Conservation (phyloP, 345 rosid genomes). For the Leavenworthia alabamica region DNA sequence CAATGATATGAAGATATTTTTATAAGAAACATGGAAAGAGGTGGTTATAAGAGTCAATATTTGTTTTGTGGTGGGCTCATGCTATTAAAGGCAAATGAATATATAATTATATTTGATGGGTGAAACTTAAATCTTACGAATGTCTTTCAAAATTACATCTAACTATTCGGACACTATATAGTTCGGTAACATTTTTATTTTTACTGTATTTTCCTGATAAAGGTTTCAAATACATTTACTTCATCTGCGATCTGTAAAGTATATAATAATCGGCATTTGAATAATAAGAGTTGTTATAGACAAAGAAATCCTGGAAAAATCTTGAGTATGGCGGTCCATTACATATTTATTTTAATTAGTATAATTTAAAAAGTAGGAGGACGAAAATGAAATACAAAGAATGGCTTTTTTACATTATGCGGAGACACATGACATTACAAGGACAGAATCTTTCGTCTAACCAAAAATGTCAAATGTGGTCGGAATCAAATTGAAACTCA, state of each 20-base stretch:
- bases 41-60: conserved; percentile 21
- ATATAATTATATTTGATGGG: not conserved
- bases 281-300: not conserved
- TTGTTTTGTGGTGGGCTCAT: conserved; percentile 23
- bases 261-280: not conserved
- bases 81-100: conserved; percentile 4
- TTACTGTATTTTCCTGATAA: not conserved
- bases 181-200: not conserved
- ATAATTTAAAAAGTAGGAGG: not conserved
- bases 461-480: conserved; percentile 49
- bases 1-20: conserved; percentile 5
- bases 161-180: not conserved
- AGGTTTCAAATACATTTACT: too few species aligned
- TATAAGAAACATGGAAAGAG: conserved; percentile 20
- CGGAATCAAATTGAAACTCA: conserved; percentile 68
- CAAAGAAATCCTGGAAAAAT: not conserved
- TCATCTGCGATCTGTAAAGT: not conserved
- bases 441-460: conserved; percentile 20
- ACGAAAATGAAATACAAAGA: not conserved
- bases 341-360: not conserved
- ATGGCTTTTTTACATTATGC: conserved; percentile 14
- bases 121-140: not conserved
- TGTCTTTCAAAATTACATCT: not conserved
- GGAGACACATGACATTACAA: conserved; percentile 6
- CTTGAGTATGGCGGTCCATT: conserved; percentile 20